Evolutionary conservation across 805 yeast species (phyloP).

Genomic region (Brettanomyces custersianus): DNA sequence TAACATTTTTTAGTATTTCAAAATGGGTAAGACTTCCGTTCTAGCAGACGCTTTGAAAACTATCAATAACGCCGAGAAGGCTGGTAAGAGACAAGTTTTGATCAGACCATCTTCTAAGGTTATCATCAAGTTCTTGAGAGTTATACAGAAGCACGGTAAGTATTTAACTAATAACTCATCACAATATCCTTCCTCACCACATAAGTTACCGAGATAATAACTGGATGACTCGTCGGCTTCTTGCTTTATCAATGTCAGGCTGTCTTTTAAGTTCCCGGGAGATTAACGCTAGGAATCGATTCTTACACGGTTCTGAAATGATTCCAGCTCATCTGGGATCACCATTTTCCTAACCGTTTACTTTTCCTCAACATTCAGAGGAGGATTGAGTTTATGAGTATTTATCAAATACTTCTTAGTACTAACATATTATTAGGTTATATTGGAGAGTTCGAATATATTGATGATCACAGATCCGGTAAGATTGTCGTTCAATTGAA

Average conservation of each 20-base stretch:
- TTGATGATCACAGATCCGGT: conserved; percentile 99
- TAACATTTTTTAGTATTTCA: conserved; percentile 14
- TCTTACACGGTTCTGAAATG: conserved; percentile 52
- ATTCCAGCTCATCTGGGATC: conserved; percentile 1
- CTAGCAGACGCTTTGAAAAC: conserved; percentile 98
- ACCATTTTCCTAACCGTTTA: conserved; percentile 39
- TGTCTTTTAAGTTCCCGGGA: conserved; percentile 98
- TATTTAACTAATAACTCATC: conserved; percentile 10
- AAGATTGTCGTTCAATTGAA: conserved; percentile 93
- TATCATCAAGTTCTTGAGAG: conserved; percentile 92
- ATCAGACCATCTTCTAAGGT: conserved; percentile 99
- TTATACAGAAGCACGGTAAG: conserved; percentile 95
- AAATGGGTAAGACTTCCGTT: conserved; percentile 97
- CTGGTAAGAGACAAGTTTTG: conserved; percentile 98
- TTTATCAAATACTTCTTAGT: neutral
- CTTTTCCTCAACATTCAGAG: conserved; percentile 47
- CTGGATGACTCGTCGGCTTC: conserved; percentile 80
- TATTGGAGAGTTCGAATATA: conserved; percentile 98
- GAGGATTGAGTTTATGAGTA: neutral
- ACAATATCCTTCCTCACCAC: neutral
- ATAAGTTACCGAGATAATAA: conserved; percentile 81
- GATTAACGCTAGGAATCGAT: conserved; percentile 41
- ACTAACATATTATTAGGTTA: conserved; percentile 33
- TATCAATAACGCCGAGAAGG: conserved; percentile 98
- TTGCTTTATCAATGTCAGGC: conserved; percentile 61